phyloP scores from a whole-genome alignment of 768 basidiomycete genomes.

The Pleurotus salmoneostramineus region DNA sequence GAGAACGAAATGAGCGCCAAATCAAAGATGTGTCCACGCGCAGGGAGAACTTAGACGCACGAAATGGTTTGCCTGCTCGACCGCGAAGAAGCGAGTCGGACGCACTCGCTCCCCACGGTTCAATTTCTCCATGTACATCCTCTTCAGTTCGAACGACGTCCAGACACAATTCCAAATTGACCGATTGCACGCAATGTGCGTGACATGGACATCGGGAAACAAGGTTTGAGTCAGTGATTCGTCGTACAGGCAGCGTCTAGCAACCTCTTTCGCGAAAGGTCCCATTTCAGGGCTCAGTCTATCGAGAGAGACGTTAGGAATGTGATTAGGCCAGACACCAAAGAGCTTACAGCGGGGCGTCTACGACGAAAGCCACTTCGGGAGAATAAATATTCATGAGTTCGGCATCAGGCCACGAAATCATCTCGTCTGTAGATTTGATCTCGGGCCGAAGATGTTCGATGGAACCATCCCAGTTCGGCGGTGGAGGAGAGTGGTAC shows the following conservation, averaged over 20 bases:
- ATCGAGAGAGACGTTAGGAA: slow-evolving; percentile 10
- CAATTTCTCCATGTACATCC: slow-evolving; percentile 14
- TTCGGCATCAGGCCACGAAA: slow-evolving; percentile 17
- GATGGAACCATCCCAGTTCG: neutral
- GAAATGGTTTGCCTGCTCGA: slow-evolving; percentile 30
- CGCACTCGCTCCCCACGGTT: slow-evolving; percentile 16
- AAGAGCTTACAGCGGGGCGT: slow-evolving; percentile 19
- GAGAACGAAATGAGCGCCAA: too few relatives aligned
- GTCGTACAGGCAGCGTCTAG: neutral
- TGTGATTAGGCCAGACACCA: slow-evolving; percentile 19
- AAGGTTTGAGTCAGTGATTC: neutral
- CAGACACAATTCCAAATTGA: slow-evolving; percentile 22
- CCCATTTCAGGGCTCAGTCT: slow-evolving; percentile 19
- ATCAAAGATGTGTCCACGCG: too few relatives aligned
- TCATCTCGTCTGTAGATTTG: slow-evolving; percentile 12
- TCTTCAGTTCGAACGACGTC: slow-evolving; percentile 15
- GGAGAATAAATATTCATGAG: slow-evolving; percentile 14
- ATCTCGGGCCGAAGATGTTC: neutral
- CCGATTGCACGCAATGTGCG: slow-evolving; percentile 15
- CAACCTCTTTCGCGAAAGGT: slow-evolving; percentile 1
- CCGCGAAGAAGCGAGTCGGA: slow-evolving; percentile 16
- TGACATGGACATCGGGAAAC: slow-evolving; percentile 19
- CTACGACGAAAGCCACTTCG: slow-evolving; percentile 13
- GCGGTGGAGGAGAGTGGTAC: slow-evolving; percentile 21
- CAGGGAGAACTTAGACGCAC: slow-evolving; percentile 17